A percentile compares a stretch with the other conserved stretches of the same genome.
These are phyloP conservation scores for Peribolospora baueri DNA, from an alignment of 768 basidiomycete species.

Conservation along the genomic window DNA sequence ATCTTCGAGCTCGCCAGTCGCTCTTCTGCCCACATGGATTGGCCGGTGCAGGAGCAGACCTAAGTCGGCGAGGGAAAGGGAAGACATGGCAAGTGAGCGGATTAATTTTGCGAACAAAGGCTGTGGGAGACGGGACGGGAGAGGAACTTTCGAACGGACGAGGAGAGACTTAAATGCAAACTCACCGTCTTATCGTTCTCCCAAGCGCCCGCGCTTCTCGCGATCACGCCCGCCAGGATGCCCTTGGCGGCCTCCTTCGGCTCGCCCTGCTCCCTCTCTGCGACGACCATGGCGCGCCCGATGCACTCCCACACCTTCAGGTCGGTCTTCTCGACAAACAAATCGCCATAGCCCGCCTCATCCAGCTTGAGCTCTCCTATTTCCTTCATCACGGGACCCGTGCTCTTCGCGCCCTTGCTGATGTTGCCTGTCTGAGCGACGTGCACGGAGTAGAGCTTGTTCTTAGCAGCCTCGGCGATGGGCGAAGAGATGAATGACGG, in stretches of 20 bases:
- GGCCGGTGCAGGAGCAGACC: too few relatives aligned
- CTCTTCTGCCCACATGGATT: too few relatives aligned
- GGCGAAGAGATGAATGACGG: not conserved
- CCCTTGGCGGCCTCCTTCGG: not conserved
- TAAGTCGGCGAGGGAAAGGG: too few relatives aligned
- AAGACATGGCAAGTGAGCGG: too few relatives aligned
- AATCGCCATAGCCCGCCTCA: conserved; percentile 4
- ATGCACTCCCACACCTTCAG: conserved; percentile 5
- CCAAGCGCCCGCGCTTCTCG: conserved; percentile 5
- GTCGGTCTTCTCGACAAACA: conserved; percentile 1
- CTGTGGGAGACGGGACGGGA: too few relatives aligned
- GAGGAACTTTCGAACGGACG: too few relatives aligned
- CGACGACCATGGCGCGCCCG: not conserved
- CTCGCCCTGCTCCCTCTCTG: not conserved
- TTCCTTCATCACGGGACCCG: not conserved
- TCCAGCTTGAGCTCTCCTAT: conserved; percentile 2
- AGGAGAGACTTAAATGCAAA: not conserved
- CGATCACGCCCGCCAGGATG: conserved; percentile 5
- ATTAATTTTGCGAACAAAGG: too few relatives aligned
- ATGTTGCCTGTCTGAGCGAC: conserved; percentile 5
- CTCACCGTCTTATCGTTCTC: conserved; percentile 5
- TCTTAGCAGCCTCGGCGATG: not conserved
- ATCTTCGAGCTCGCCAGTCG: too few relatives aligned
- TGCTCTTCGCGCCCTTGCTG: not conserved
- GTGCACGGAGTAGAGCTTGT: not conserved